These are phyloP conservation scores for Elaeis oleifera DNA, from an alignment of 202 grass and related monocot genomes.

Conservation along the genomic window DNA sequence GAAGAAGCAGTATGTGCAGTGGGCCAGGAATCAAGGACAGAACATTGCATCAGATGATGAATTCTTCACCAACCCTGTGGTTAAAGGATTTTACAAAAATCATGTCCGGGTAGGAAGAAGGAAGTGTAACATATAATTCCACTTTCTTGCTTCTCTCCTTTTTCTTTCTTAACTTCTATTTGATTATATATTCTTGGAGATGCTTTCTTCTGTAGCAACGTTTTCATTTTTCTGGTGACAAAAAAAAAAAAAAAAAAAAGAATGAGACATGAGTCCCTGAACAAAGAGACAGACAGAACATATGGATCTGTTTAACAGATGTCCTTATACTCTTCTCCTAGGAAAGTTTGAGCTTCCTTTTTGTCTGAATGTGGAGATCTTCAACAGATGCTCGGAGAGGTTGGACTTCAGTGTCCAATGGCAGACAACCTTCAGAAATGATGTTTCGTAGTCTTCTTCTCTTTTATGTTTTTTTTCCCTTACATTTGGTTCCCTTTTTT, in stretches of 20 bases:
- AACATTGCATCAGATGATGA: slow-evolving; percentile 62
- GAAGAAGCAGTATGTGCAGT: slow-evolving; percentile 77
- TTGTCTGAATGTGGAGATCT: neutral
- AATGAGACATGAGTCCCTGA: no score
- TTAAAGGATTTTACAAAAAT: slow-evolving; percentile 77
- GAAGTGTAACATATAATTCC: no score
- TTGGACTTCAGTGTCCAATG: slow-evolving; percentile 3
- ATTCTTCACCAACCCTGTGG: slow-evolving; percentile 73
- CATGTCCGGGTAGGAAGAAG: slow-evolving; percentile 58
- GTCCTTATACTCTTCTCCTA: no score
- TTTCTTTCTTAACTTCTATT: no score
- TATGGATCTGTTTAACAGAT: neutral
- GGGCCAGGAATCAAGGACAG: slow-evolving; percentile 67
- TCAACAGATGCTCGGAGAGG: neutral
- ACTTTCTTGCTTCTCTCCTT: no score
- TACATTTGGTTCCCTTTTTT: no score
- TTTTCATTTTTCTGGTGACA: no score
- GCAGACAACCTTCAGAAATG: neutral
- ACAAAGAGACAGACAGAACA: no score
- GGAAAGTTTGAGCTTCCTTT: neutral
- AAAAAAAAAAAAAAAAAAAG: no score
- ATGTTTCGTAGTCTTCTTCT: neutral
- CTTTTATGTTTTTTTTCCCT: no score
- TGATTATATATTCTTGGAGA: no score
- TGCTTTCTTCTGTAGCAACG: no score